phyloP scores from a whole-genome alignment of 768 basidiomycete species.

The Dentipellis fragilis region DNA sequence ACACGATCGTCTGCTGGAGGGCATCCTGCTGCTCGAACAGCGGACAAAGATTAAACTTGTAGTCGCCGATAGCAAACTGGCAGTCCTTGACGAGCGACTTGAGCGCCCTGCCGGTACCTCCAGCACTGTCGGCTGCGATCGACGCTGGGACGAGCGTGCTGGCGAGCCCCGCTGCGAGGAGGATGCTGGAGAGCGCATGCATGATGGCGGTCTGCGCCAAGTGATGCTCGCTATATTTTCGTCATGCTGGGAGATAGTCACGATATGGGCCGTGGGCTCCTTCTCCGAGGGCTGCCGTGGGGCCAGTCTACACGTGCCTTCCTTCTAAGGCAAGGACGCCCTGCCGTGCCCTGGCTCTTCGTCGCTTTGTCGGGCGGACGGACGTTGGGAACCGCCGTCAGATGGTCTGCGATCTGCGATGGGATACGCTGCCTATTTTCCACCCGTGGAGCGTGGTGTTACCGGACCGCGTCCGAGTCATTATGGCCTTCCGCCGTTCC shows the following conservation, averaged over 20 bases:
- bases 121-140: not conserved
- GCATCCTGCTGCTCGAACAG: slow-evolving; percentile 15
- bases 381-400: not conserved
- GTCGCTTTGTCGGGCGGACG: not conserved
- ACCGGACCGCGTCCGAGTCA: too few relatives aligned
- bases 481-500: too few relatives aligned
- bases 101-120: not conserved
- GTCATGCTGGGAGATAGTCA: not conserved
- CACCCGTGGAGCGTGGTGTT: not conserved
- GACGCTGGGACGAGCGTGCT: too few relatives aligned
- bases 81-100: slow-evolving; percentile 15
- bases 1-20: slow-evolving; percentile 12
- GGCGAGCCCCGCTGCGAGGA: not conserved
- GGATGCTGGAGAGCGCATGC: not conserved
- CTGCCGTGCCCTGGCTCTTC: not conserved
- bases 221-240: not conserved
- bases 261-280: not conserved
- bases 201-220: not conserved
- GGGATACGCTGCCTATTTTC: not conserved
- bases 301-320: not conserved
- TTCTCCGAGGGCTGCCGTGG: not conserved
- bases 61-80: slow-evolving; percentile 11
- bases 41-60: slow-evolving; percentile 21
- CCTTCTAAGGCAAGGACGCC: not conserved
- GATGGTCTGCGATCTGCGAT: not conserved